Base-by-base conservation (phyloP, 2,329 filamentous ascomycete species). In the Hymenoscyphus infarciens region DNA sequence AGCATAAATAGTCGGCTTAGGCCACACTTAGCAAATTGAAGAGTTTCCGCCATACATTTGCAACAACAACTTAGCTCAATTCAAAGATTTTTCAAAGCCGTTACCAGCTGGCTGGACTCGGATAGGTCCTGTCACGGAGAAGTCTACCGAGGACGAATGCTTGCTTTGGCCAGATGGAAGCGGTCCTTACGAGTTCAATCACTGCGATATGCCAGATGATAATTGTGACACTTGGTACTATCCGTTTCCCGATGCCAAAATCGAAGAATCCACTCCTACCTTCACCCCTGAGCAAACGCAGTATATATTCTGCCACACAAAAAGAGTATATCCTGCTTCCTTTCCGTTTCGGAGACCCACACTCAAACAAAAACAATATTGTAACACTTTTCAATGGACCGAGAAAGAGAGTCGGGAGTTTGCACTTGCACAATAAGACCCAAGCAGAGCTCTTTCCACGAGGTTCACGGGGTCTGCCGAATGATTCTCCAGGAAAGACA, bases 201-300 rank as follows among this genome's bases (percentile, higher is more conserved):
- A 55, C 53, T 13, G 29, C 22, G 25, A 33, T 19, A 2, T 52
- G n/a, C 45, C 45, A 5, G 29, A 55, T 8, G 53, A 3, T 8
- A n/a, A n/a, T n/a, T n/a, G n/a, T n/a, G n/a, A n/a, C n/a, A 52
- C 13, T 52, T 52, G n/a, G 13, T 52, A 52, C 45, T 52, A 55
- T 31, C 53, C 25, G 53, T 33, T 56, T 11, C 25, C 53, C 8
- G 53, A 16, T 10, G 3, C 27, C 29, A 22, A 56, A 27, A 29
- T 56, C 5, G 22, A 33, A 13, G 16, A 56, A 25, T 33, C 25
- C 29, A 56, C 29, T 15, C 25, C 25, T 27, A 56, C 27, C 2
- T 33, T 16, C 10, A n/a, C 16, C 22, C 53, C 25, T 4, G 53
- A 29, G 29, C 53, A 56, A 56, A 29, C 53, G 7, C 53, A 56